Percentiles rank a stretch among this genome's conserved stretches.
phyloP scores from a whole-genome alignment of 2,329 filamentous ascomycete species.

The Coniochaeta ligniaria region DNA sequence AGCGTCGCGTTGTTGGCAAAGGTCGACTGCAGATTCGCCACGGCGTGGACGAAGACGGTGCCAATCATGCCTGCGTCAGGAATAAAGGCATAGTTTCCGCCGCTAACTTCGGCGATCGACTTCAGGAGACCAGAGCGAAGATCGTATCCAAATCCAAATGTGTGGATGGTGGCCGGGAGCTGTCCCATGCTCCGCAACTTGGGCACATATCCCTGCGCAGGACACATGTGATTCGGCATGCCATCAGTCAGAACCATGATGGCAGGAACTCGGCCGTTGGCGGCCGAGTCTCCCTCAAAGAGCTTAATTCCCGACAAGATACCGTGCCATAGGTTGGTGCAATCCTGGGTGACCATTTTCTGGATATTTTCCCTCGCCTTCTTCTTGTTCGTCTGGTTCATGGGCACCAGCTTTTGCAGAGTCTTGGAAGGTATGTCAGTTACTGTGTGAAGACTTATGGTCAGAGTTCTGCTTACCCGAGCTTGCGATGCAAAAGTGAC shows the following conservation, averaged over 20 bases:
- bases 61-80: slow-evolving; percentile 56
- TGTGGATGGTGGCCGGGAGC: slow-evolving; percentile 39
- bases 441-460: neutral
- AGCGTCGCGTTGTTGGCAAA: slow-evolving; percentile 42
- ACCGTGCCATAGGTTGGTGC: slow-evolving; percentile 54
- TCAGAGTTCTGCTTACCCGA: slow-evolving; percentile 15
- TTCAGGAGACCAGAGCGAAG: slow-evolving; percentile 47
- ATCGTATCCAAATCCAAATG: slow-evolving; percentile 46
- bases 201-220: slow-evolving; percentile 44
- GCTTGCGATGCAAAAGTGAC: slow-evolving; percentile 43
- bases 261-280: slow-evolving; percentile 34
- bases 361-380: slow-evolving; percentile 32
- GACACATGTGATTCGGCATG: slow-evolving; percentile 46
- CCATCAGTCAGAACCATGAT: slow-evolving; percentile 50
- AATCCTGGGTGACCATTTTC: slow-evolving; percentile 25
- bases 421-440: slow-evolving; percentile 8
- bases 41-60: slow-evolving; percentile 54
- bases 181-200: slow-evolving; percentile 36
- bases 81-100: slow-evolving; percentile 55
- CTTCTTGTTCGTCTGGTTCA: slow-evolving; percentile 40
- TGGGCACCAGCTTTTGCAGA: slow-evolving; percentile 37
- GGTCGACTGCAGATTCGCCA: slow-evolving; percentile 54
- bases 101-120: slow-evolving; percentile 49
- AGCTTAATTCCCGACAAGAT: slow-evolving; percentile 41
- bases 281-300: slow-evolving; percentile 24